phyloP scores from a whole-genome alignment of 331 rosid species.

The Quercus tomentella region DNA sequence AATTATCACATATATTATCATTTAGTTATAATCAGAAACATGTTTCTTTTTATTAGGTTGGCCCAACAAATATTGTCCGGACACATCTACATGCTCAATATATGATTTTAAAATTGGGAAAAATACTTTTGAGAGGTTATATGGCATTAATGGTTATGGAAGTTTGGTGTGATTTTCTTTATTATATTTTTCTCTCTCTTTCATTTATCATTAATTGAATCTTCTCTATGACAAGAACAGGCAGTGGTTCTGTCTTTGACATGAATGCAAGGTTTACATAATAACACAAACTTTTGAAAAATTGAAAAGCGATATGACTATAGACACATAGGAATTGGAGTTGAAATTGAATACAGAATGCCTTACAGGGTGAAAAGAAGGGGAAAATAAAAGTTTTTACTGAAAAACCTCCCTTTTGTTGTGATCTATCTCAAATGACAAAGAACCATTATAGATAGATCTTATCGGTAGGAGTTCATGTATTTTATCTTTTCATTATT shows the following conservation, averaged over 20 bases:
- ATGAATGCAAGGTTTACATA: neutral
- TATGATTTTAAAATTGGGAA: neutral
- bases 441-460: neutral
- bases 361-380: neutral
- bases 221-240: neutral
- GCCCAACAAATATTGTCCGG: neutral
- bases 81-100: neutral
- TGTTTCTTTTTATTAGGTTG: neutral
- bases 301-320: neutral
- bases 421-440: conserved; percentile 1
- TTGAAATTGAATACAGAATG: neutral
- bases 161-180: neutral
- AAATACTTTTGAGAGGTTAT: neutral
- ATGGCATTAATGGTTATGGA: neutral
- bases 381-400: neutral
- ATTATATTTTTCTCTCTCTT: neutral
- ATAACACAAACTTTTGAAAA: neutral
- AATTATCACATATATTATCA: neutral
- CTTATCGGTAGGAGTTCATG: neutral
- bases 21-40: neutral
- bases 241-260: neutral
- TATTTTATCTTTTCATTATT: neutral
- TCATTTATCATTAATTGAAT: neutral
- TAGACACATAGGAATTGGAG: neutral
- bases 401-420: conserved; percentile 3